A percentile compares a stretch with the other conserved stretches of the same genome.
These are phyloP conservation scores for Laguncularia racemosa DNA, from an alignment of 345 rosid genomes.

Conservation along the genomic window DNA sequence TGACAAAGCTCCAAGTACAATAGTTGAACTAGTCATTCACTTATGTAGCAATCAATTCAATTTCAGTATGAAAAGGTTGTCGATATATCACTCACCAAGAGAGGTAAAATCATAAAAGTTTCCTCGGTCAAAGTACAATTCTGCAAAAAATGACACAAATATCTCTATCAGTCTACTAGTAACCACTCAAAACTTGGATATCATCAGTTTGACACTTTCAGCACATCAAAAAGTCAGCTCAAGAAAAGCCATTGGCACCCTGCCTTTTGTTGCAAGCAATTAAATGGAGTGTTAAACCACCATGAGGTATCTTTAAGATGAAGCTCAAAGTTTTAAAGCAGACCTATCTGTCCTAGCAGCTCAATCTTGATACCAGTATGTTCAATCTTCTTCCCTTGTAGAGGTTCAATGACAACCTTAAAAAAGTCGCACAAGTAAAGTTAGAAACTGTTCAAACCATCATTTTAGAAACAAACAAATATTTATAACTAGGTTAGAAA, in stretches of 20 bases:
- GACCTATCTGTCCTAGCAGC: constrained; percentile 97
- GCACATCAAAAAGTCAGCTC: too few species aligned
- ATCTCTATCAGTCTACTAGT: not conserved
- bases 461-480: too few species aligned
- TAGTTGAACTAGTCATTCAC: too few species aligned
- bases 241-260: too few species aligned
- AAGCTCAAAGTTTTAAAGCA: constrained; percentile 4
- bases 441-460: too few species aligned
- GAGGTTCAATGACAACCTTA: constrained; percentile 72
- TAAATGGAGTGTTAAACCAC: too few species aligned
- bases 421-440: not conserved
- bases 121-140: constrained; percentile 45
- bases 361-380: constrained; percentile 93
- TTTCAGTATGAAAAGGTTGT: not conserved
- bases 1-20: too few species aligned
- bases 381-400: constrained; percentile 88
- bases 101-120: constrained; percentile 56
- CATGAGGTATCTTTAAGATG: too few species aligned
- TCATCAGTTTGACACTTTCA: too few species aligned
- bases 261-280: too few species aligned
- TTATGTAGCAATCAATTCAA: too few species aligned
- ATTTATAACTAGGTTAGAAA: not conserved
- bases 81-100: constrained; percentile 34
- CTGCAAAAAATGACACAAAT: constrained; percentile 22
- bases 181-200: too few species aligned